phyloP scores from a whole-genome alignment of 148 eudicot genomes.

The Rhododendron ferrugineum region DNA sequence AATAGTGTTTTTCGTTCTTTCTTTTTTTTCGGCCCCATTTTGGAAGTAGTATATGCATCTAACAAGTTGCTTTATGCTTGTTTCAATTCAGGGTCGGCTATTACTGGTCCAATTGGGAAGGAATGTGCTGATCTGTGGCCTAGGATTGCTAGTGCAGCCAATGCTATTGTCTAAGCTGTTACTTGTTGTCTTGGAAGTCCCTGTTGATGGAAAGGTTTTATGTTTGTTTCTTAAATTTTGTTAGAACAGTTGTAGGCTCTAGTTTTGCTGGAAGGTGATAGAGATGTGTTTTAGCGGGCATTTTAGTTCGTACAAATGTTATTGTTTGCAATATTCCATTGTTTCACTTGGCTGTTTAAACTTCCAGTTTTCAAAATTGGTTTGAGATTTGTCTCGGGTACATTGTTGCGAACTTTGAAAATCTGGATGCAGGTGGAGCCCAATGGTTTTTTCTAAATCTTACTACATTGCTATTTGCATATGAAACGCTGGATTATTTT shows the following conservation, averaged over 20 bases:
- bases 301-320: not conserved
- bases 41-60: not conserved
- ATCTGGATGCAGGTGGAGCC: not conserved
- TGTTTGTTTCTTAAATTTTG: not conserved
- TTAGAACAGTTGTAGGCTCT: not conserved
- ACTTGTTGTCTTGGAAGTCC: not conserved
- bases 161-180: constrained; percentile 44
- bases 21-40: not conserved
- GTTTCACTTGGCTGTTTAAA: not conserved
- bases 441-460: not conserved
- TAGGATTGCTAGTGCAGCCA: constrained; percentile 63
- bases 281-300: not conserved
- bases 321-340: not conserved
- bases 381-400: not conserved
- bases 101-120: constrained; percentile 20
- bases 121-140: constrained; percentile 73
- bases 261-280: not conserved
- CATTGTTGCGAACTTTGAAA: not conserved
- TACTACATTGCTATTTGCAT: too few species aligned
- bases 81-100: not conserved
- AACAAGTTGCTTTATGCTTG: not conserved
- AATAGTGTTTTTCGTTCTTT: not conserved
- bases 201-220: not conserved
- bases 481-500: not conserved
- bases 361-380: not conserved